These are phyloP conservation scores for Clitopilus passeckerianus DNA, from an alignment of 768 basidiomycete genomes.

Conservation along the genomic window DNA sequence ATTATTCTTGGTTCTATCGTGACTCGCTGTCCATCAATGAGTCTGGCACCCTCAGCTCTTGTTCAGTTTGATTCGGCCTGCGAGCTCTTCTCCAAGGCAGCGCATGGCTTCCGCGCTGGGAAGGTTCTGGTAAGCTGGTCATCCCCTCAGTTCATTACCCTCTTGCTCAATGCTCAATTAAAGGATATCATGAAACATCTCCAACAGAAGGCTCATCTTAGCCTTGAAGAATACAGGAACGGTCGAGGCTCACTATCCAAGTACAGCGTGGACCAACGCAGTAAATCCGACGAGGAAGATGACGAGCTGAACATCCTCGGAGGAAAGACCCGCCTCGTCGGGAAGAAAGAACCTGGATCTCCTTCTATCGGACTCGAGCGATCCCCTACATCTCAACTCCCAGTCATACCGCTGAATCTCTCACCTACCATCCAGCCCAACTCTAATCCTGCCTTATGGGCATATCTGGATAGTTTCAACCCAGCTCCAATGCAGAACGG, in stretches of 20 bases:
- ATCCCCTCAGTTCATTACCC: neutral
- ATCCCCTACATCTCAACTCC: conserved; percentile 68
- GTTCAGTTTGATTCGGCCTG: conserved; percentile 72
- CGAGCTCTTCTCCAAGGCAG: conserved; percentile 67
- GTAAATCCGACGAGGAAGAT: conserved; percentile 44
- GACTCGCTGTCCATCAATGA: conserved; percentile 76
- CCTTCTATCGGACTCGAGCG: conserved; percentile 47
- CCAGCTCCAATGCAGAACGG: conserved; percentile 17
- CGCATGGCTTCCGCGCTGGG: conserved; percentile 57
- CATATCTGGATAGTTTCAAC: conserved; percentile 64
- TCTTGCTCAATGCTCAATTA: neutral
- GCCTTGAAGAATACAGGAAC: conserved; percentile 57
- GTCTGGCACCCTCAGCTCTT: conserved; percentile 69
- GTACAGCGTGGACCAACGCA: conserved; percentile 29
- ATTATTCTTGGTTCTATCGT: conserved; percentile 74
- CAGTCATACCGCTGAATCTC: conserved; percentile 67
- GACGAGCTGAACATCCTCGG: conserved; percentile 63
- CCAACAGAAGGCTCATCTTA: conserved; percentile 61
- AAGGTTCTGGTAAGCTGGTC: conserved; percentile 51
- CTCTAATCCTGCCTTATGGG: conserved; percentile 59
- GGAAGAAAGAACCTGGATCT: conserved; percentile 54
- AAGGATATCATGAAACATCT: conserved; percentile 63
- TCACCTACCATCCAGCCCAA: conserved; percentile 42
- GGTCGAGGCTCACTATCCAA: conserved; percentile 44
- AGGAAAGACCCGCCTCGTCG: conserved; percentile 62